These are phyloP conservation scores for Aureobasidium vineae DNA, from an alignment of 2,329 filamentous ascomycete species.

Conservation along the genomic window DNA sequence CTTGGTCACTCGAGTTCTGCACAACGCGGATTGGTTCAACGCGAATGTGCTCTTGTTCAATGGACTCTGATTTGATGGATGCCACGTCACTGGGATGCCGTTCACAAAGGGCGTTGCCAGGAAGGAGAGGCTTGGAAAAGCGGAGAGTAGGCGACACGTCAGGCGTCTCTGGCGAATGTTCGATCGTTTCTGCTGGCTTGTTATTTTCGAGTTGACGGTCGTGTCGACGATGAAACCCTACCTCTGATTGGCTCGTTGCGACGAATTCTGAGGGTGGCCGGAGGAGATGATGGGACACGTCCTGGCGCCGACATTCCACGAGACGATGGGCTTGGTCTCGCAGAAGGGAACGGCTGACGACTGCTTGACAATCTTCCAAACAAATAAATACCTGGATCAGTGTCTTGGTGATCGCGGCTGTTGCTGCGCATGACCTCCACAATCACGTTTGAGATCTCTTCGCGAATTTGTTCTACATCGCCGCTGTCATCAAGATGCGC, in stretches of 20 bases:
- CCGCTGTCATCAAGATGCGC: background rate
- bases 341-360: background rate
- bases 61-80: background rate
- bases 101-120: background rate
- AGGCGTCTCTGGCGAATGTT: background rate
- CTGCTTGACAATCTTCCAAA: background rate
- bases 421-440: background rate
- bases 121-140: background rate
- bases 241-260: constrained; percentile 2
- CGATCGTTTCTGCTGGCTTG: background rate
- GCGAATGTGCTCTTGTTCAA: background rate
- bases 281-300: background rate
- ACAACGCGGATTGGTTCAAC: too few relatives aligned
- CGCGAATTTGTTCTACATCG: background rate
- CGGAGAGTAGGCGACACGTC: background rate
- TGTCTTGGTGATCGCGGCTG: background rate
- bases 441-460: background rate
- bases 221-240: background rate
- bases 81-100: background rate
- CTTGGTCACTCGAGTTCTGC: too few relatives aligned
- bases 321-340: background rate
- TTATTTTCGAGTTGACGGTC: background rate
- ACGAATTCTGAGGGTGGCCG: background rate
- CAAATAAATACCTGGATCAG: too few relatives aligned
- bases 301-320: background rate